Conservation (phyloP, 2,329 filamentous ascomycete genomes). For the Bipolaris victoriae region DNA sequence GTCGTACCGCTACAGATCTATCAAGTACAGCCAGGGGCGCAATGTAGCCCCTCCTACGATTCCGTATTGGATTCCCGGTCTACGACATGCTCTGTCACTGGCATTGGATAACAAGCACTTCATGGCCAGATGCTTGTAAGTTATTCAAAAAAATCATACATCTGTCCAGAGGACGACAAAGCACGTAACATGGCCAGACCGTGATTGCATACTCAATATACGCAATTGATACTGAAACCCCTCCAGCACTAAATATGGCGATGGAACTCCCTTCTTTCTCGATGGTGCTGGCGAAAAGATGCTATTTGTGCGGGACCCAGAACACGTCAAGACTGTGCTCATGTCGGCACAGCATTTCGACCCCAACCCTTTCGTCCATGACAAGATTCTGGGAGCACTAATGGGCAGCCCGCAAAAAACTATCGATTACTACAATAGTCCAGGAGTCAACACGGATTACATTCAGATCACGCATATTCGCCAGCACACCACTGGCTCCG, state of each 20-base stretch:
- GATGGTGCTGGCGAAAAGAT: conserved; percentile 26
- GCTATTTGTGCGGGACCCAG: conserved; percentile 19
- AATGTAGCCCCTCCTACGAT: conserved; percentile 22
- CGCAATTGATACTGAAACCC: background rate
- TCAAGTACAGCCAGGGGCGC: conserved; percentile 15
- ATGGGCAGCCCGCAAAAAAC: conserved; percentile 24
- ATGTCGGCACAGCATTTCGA: conserved; percentile 16
- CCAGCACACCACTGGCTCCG: conserved; percentile 15
- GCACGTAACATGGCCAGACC: background rate
- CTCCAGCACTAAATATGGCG: conserved; percentile 20
- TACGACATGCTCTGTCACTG: conserved; percentile 25
- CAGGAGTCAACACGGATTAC: conserved; percentile 13
- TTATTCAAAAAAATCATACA: background rate
- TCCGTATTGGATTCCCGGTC: conserved; percentile 27
- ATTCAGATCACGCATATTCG: conserved; percentile 23
- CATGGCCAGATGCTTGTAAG: conserved; percentile 23
- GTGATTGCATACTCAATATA: background rate
- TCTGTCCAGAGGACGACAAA: background rate
- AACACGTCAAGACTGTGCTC: conserved; percentile 21
- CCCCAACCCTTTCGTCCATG: conserved; percentile 23
- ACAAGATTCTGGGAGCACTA: conserved; percentile 22
- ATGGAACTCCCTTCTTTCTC: conserved; percentile 24
- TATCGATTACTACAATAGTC: conserved; percentile 21
- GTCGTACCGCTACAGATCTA: conserved; percentile 14
- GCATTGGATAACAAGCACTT: conserved; percentile 19